phyloP scores from a whole-genome alignment of 2,329 filamentous ascomycete species.

The Elsinoe fawcettii region DNA sequence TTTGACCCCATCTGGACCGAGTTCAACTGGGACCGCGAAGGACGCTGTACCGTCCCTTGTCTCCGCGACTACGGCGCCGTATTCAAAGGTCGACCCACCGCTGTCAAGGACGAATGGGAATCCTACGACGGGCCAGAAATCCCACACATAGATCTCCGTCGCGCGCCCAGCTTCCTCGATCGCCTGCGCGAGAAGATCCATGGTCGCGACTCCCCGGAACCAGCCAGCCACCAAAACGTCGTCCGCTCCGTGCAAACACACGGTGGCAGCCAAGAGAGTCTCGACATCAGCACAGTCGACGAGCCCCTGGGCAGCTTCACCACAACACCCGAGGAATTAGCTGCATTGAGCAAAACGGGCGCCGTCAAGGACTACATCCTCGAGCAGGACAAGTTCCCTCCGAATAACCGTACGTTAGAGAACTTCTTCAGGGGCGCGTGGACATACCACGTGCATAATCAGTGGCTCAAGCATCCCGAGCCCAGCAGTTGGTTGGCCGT shows the following conservation, averaged over 20 bases:
- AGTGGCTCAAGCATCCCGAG: constrained; percentile 51
- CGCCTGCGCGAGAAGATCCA: constrained; percentile 9
- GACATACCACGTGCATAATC: constrained; percentile 53
- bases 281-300: constrained; percentile 16
- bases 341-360: constrained; percentile 34
- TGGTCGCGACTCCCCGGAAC: not conserved
- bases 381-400: constrained; percentile 45
- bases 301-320: constrained; percentile 32
- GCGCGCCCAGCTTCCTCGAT: constrained; percentile 14
- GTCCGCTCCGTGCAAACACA: constrained; percentile 10
- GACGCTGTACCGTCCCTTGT: constrained; percentile 48
- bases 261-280: constrained; percentile 4
- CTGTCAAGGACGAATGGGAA: constrained; percentile 46
- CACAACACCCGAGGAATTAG: constrained; percentile 34
- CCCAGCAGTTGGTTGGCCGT: constrained; percentile 50
- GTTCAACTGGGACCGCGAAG: constrained; percentile 47
- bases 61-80: constrained; percentile 46
- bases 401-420: constrained; percentile 49
- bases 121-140: constrained; percentile 42
- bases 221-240: not conserved
- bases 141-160: constrained; percentile 24
- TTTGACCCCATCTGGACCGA: constrained; percentile 53
- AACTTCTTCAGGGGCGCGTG: constrained; percentile 51
- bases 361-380: constrained; percentile 39
- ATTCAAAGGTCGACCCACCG: constrained; percentile 42